Evolutionary conservation across 129 eudicot species (phyloP).

Genomic region (Tagetes patula): DNA sequence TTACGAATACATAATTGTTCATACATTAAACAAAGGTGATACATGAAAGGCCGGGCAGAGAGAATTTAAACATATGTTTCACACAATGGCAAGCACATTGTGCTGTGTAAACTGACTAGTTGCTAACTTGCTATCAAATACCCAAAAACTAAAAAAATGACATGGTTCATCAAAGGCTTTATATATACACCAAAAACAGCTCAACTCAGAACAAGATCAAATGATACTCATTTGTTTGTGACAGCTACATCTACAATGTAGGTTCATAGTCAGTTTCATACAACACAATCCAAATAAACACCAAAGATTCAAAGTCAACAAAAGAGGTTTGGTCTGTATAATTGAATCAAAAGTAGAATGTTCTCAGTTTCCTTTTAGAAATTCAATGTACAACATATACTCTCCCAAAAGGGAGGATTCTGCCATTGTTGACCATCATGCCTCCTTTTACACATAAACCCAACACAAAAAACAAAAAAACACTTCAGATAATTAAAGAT

Average conservation of each 20-base stretch:
- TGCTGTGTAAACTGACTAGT: too few species aligned
- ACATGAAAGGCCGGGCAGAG: too few species aligned
- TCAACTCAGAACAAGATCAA: not conserved
- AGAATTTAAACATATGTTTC: too few species aligned
- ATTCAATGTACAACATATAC: slow-evolving; percentile 35
- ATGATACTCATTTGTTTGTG: not conserved
- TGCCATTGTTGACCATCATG: slow-evolving; percentile 1
- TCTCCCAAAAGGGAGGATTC: slow-evolving; percentile 25
- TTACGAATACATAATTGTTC: too few species aligned
- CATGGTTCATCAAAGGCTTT: too few species aligned
- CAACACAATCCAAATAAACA: slow-evolving; percentile 1
- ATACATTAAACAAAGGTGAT: too few species aligned
- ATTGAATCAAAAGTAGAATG: slow-evolving; percentile 13
- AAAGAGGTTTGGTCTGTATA: slow-evolving; percentile 5
- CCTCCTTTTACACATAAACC: slow-evolving; percentile 29
- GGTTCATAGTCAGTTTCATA: not conserved
- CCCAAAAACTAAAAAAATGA: too few species aligned
- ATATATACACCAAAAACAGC: not conserved
- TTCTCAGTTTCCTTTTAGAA: slow-evolving; percentile 18
- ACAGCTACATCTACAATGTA: not conserved
- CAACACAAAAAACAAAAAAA: slow-evolving; percentile 26
- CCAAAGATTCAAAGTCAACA: not conserved
- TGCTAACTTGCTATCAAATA: too few species aligned
- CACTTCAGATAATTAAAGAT: slow-evolving; percentile 25
- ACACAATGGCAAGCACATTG: too few species aligned